Conservation (phyloP, 1,284 basidiomycete species). For the Inonotus obliquus region DNA sequence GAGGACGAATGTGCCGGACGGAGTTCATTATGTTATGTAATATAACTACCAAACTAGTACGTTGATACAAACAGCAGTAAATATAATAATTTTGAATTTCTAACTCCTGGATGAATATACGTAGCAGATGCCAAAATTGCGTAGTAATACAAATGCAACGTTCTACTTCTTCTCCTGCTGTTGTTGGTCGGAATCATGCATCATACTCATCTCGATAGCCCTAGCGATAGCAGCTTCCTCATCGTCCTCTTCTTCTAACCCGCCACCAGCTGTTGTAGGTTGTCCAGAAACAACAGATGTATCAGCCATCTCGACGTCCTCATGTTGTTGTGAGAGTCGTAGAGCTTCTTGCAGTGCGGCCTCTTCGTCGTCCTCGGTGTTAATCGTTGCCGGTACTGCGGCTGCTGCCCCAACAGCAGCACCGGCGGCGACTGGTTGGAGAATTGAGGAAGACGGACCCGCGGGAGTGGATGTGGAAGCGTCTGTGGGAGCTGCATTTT, state of each 20-base stretch:
- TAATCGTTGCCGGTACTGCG: slow-evolving; percentile 28
- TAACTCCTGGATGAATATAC: not conserved
- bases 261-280: slow-evolving; percentile 19
- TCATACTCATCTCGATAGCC: slow-evolving; percentile 55
- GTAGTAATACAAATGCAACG: not conserved
- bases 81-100: too few relatives aligned
- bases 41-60: too few relatives aligned
- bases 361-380: slow-evolving; percentile 61
- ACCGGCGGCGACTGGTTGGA: slow-evolving; percentile 26
- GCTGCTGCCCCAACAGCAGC: not conserved
- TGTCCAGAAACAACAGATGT: slow-evolving; percentile 25
- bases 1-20: too few relatives aligned
- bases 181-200: slow-evolving; percentile 20
- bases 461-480: slow-evolving; percentile 21
- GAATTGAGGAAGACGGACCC: slow-evolving; percentile 34
- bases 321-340: slow-evolving; percentile 44
- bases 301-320: slow-evolving; percentile 48
- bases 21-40: too few relatives aligned
- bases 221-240: slow-evolving; percentile 59
- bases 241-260: slow-evolving; percentile 32
- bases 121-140: not conserved
- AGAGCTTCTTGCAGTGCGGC: slow-evolving; percentile 62
- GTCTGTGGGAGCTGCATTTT: slow-evolving; percentile 27
- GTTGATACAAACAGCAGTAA: too few relatives aligned
- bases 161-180: not conserved